These are phyloP conservation scores for Diaporthe aspalathi DNA, from an alignment of 2,329 filamentous ascomycete species.

Conservation along the genomic window DNA sequence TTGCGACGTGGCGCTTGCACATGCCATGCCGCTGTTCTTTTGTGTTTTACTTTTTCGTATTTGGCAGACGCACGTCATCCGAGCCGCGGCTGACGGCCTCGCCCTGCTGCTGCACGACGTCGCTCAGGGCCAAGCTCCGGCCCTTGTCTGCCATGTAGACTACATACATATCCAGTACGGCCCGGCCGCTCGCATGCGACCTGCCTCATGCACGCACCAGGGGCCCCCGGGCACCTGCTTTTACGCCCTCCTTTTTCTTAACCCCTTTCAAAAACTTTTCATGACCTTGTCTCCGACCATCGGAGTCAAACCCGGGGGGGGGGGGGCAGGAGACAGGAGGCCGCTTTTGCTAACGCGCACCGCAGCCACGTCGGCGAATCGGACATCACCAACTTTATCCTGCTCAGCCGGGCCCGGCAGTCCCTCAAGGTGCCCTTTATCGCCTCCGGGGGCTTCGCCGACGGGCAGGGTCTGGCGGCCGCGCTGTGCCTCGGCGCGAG, in stretches of 20 bases:
- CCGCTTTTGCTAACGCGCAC: background rate
- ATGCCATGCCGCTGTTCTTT: slow-evolving; percentile 1
- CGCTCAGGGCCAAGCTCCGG: background rate
- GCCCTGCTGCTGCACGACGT: slow-evolving; percentile 1
- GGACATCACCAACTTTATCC: slow-evolving; percentile 90
- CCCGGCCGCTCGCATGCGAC: background rate
- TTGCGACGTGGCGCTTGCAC: slow-evolving; percentile 25
- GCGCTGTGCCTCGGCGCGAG: slow-evolving; percentile 90
- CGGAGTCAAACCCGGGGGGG: background rate
- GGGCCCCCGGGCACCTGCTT: background rate
- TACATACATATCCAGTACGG: background rate
- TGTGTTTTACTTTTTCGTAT: background rate
- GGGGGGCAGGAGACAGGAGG: background rate
- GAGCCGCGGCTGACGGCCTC: slow-evolving; percentile 11
- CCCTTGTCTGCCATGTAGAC: background rate
- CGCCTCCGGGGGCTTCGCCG: slow-evolving; percentile 93
- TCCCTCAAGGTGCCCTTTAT: slow-evolving; percentile 90
- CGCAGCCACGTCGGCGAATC: slow-evolving; percentile 82
- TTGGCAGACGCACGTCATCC: slow-evolving; percentile 12
- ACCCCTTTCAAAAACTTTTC: background rate
- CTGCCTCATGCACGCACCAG: slow-evolving; percentile 15
- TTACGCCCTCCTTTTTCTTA: background rate
- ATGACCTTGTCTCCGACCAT: background rate
- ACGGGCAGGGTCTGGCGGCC: slow-evolving; percentile 91
- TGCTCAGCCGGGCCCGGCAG: slow-evolving; percentile 87